Evolutionary conservation across 2,329 filamentous ascomycete genomes (phyloP), one percentile per base, ranked within the genome.

Genomic region (Talaromyces sp.): DNA sequence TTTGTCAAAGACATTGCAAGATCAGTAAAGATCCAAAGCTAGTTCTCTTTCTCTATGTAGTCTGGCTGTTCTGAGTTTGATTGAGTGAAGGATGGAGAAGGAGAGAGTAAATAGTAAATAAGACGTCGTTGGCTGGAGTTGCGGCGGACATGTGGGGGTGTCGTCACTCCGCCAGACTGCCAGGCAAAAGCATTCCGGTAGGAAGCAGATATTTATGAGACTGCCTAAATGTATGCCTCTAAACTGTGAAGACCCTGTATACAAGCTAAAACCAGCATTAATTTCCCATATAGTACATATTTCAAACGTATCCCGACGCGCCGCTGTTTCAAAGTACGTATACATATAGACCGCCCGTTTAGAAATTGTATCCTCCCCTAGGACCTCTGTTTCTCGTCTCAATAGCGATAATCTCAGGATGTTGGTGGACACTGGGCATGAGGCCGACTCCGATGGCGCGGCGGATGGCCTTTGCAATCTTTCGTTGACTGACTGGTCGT

Each of bases 401-500:
- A 13, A 63, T 60, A 5, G 80, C 77, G 63, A 96, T 72, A 58
- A 96, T 80, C 73, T 95, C 89, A 3, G 94, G 94, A 76, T 99
- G 94, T 64, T 81, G 80, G 77, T 99, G 89, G 57, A 95, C 88
- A 71, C 87, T 95, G 22, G 94, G 94, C 82, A 97, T 91, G 61
- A 97, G 79, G 15, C 94, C 94, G 69, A 97, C 82, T 1, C 92
- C 94, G 67, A 97, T 87, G 19, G 89, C 88, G 66, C 94, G 84
- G 64, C 94, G 81, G 67, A 99, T 89, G 55, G 95, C 93, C 80
- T 95, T 97, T 62, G 93, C 89, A 70, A 99, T 85, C 77, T 88
- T 91, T 65, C 94, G 83, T 79, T 99, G 94, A 79, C 97, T 97
- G 64, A 89, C 88, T 2, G 89, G 89, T 58, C 90, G 83, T 61